Base-by-base conservation (phyloP, 768 basidiomycete species). In the Lentinula guzmanii region DNA sequence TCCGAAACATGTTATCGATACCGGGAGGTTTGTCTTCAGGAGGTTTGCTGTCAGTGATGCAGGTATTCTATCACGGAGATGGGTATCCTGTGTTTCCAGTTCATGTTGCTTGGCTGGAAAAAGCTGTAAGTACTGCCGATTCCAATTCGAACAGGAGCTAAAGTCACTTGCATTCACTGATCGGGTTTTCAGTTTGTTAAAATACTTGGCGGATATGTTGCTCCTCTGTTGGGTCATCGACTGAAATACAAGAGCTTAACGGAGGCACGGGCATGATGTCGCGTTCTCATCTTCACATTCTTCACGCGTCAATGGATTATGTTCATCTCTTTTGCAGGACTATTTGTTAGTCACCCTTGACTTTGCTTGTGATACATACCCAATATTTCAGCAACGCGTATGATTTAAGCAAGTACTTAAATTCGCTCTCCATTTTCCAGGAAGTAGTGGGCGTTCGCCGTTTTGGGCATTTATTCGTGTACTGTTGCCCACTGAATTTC, bases 31-130 rank as follows among this genome's bases (percentile, higher is more conserved):
- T 52, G 6, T 34, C 34, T 6, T 52, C 51, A 2, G 53, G 53
- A 21, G 37, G 53, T 28, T 37, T 54, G n/a, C 10, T 54, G 11
- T 34, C 56, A 24, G 65, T 15, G 66, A 51, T 52, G 59, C 59
- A 51, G 35, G 48, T 60, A 28, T 37, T 52, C 46, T 52, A 51
- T 24, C 34, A 60, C 33, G 46, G 59, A 34, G 59, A 60, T 52
- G 37, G 42, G 10, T 48, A 50, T 50, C 48, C 46, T 41, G 46
- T 42, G 6, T 52, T 60, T 15, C 59, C 51, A 15, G 16, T 52
- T n/a, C 56, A 58, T 35, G 16, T 35, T 11, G 16, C 9, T 24
- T 58, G 56, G 56, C 13, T 58, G 41, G 56, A 58, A 33, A 58
- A 58, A 58, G 21, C 45, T 45, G 56, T 58, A 31, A 58, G 56